Conservation (phyloP, 306 rosid species). For the Begonia peltatifolia region DNA sequence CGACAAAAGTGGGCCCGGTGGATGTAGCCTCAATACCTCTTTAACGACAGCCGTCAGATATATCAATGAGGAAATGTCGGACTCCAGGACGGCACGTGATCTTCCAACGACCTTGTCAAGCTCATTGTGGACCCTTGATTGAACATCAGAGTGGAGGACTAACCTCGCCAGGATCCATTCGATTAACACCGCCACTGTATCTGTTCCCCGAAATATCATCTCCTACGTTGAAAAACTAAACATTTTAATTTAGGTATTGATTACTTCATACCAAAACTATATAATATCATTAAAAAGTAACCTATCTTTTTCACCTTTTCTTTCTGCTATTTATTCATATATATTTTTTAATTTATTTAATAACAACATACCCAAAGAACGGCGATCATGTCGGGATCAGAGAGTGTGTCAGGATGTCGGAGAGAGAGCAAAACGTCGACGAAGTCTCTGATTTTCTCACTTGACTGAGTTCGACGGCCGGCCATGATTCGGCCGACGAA, state of each 20-base stretch:
- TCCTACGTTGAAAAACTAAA: constrained; percentile 20
- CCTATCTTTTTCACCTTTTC: no score
- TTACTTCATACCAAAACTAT: background rate
- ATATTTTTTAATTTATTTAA: no score
- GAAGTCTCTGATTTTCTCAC: constrained; percentile 32
- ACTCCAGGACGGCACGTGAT: constrained; percentile 36
- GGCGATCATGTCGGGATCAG: constrained; percentile 81
- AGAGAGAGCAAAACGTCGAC: constrained; percentile 82
- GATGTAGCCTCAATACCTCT: constrained; percentile 76
- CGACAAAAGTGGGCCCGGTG: constrained; percentile 89
- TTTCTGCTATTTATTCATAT: no score
- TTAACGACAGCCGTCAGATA: constrained; percentile 68
- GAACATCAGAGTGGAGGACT: constrained; percentile 51
- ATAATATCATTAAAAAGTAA: no score
- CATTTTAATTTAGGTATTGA: no score
- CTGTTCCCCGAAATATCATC: constrained; percentile 92
- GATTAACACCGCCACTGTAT: constrained; percentile 67
- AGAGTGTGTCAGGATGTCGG: constrained; percentile 47
- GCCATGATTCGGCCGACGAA: constrained; percentile 46
- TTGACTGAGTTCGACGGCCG: constrained; percentile 31
- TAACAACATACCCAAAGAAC: constrained; percentile 73
- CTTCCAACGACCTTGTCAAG: constrained; percentile 41
- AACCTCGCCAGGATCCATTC: constrained; percentile 81
- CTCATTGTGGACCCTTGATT: constrained; percentile 44
- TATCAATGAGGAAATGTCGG: constrained; percentile 24